phyloP scores from a whole-genome alignment of 208 protist species.

The Crithidia bombi region DNA sequence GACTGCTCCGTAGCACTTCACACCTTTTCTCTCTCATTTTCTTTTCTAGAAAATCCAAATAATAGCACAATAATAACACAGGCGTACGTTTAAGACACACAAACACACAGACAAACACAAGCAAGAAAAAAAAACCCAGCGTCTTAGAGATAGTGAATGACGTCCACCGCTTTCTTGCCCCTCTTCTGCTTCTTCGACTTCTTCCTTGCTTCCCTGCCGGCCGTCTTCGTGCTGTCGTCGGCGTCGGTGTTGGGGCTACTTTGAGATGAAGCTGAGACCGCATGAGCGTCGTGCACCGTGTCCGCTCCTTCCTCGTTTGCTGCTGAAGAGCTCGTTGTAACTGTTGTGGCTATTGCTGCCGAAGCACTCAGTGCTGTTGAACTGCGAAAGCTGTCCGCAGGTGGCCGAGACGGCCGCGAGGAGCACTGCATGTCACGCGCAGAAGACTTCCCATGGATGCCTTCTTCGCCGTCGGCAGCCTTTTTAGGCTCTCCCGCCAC shows the following conservation, averaged over 20 bases:
- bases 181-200: conserved; percentile 7
- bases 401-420: neutral
- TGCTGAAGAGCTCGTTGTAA: neutral
- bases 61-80: no score
- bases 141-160: conserved; percentile 12
- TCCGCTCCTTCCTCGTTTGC: neutral
- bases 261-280: neutral
- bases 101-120: neutral
- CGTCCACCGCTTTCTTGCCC: conserved; percentile 2
- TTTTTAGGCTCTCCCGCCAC: no score
- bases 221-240: neutral
- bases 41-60: no score
- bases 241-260: neutral
- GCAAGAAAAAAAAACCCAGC: conserved; percentile 20
- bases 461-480: no score
- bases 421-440: neutral
- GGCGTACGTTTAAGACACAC: neutral
- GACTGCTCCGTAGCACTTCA: no score
- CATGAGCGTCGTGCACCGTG: neutral
- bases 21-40: no score
- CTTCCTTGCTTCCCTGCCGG: neutral
- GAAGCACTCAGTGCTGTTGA: neutral
- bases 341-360: neutral
- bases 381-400: neutral
- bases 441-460: neutral